These are phyloP conservation scores for Eucalyptus tenuipes DNA, from an alignment of 345 rosid genomes.

Conservation along the genomic window DNA sequence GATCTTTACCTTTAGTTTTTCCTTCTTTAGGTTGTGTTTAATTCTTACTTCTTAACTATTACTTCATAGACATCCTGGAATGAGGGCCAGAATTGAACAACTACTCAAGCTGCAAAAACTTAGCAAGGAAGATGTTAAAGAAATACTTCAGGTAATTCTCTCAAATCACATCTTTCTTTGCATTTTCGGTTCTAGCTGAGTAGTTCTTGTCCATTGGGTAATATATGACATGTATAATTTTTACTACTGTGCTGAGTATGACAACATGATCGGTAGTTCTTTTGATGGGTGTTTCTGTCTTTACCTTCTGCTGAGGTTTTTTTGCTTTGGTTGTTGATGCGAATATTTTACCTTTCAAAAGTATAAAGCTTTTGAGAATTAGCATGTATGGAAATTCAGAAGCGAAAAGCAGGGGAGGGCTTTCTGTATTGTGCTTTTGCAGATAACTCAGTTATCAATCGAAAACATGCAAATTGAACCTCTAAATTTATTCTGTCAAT, in stretches of 20 bases:
- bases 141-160: slow-evolving; percentile 68
- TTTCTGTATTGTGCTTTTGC: not conserved
- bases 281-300: not conserved
- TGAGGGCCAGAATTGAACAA: slow-evolving; percentile 78
- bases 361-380: not conserved
- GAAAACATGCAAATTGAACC: not conserved
- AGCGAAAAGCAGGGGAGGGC: not conserved
- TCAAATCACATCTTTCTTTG: not conserved
- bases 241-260: not conserved
- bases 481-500: not conserved
- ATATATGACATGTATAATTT: not conserved
- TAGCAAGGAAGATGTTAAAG: slow-evolving; percentile 51
- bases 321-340: not conserved
- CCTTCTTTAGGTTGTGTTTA: not conserved
- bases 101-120: slow-evolving; percentile 90
- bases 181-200: not conserved
- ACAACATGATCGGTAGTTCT: not conserved
- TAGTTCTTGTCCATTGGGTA: not conserved
- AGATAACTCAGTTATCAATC: not conserved
- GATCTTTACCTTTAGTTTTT: not conserved
- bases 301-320: not conserved
- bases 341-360: not conserved
- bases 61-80: slow-evolving; percentile 48
- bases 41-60: not conserved
- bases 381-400: not conserved